A percentile compares a stretch with the other conserved stretches of the same genome.
Conservation (phyloP, 2,329 filamentous ascomycete genomes). For the Fusarium coffeatum region DNA sequence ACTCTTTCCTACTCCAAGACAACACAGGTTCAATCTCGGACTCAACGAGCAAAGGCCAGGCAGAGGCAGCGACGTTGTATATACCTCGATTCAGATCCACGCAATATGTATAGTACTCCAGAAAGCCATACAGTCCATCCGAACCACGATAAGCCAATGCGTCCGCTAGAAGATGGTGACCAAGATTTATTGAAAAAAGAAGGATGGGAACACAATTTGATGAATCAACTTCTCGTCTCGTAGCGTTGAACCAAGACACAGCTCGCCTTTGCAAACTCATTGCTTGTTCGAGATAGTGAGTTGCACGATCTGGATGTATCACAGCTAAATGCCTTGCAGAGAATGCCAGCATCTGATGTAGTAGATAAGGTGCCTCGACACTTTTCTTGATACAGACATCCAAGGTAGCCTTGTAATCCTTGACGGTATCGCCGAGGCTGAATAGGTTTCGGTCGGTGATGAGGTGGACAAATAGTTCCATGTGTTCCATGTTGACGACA, state of each 20-base stretch:
- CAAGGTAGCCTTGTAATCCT: background rate
- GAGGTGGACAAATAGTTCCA: constrained; percentile 22
- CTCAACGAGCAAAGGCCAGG: constrained; percentile 7
- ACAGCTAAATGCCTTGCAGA: constrained; percentile 27
- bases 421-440: background rate
- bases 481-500: constrained; percentile 13
- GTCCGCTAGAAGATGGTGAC: constrained; percentile 28
- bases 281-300: background rate
- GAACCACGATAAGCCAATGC: background rate
- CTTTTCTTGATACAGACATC: background rate
- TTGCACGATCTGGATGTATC: background rate
- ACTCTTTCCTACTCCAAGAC: constrained; percentile 6
- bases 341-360: constrained; percentile 30
- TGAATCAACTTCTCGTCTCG: background rate
- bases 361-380: constrained; percentile 18
- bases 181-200: constrained; percentile 21
- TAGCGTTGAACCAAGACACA: constrained; percentile 25
- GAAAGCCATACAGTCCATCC: background rate
- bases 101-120: constrained; percentile 14
- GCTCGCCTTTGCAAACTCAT: constrained; percentile 20
- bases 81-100: constrained; percentile 28
- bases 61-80: background rate
- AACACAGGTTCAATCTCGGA: constrained; percentile 17
- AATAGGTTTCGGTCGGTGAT: background rate
- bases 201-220: constrained; percentile 29